phyloP scores from a whole-genome alignment of 2,329 filamentous ascomycete genomes.

The Xylaria arbuscula region DNA sequence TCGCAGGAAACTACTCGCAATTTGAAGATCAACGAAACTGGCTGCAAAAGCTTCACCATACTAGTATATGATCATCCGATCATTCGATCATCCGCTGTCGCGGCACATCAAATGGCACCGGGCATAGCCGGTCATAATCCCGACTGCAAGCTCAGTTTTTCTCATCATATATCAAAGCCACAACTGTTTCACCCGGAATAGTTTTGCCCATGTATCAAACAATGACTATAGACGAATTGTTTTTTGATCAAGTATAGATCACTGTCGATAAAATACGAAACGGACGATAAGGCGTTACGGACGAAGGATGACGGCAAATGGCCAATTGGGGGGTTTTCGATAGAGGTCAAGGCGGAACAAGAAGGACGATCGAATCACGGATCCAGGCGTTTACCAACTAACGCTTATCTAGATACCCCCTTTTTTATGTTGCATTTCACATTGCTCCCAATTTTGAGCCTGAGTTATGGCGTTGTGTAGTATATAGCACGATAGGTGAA shows the following conservation, averaged over 20 bases:
- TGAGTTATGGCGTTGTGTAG: conserved; percentile 35
- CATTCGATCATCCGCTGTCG: too few species aligned
- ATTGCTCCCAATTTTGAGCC: conserved; percentile 28
- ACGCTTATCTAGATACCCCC: conserved; percentile 42
- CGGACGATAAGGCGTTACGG: conserved; percentile 32
- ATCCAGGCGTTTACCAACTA: conserved; percentile 29
- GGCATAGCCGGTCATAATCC: conserved; percentile 1
- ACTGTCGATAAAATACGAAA: conserved; percentile 7
- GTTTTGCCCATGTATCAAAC: background rate
- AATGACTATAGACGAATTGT: background rate
- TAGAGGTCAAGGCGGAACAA: conserved; percentile 20
- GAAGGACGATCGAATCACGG: conserved; percentile 31
- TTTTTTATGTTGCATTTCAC: conserved; percentile 34
- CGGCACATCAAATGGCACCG: background rate
- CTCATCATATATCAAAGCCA: background rate
- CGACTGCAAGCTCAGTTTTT: background rate
- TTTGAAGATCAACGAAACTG: conserved; percentile 54
- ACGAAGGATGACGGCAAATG: conserved; percentile 21
- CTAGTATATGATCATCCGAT: conserved; percentile 20
- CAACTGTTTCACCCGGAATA: background rate
- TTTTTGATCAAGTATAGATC: conserved; percentile 4
- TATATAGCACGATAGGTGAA: conserved; percentile 44
- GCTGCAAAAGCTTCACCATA: conserved; percentile 64
- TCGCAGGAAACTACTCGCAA: conserved; percentile 74
- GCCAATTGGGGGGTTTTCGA: conserved; percentile 27